phyloP scores from a whole-genome alignment of 805 yeast species.

The Starmerella etchellsii region DNA sequence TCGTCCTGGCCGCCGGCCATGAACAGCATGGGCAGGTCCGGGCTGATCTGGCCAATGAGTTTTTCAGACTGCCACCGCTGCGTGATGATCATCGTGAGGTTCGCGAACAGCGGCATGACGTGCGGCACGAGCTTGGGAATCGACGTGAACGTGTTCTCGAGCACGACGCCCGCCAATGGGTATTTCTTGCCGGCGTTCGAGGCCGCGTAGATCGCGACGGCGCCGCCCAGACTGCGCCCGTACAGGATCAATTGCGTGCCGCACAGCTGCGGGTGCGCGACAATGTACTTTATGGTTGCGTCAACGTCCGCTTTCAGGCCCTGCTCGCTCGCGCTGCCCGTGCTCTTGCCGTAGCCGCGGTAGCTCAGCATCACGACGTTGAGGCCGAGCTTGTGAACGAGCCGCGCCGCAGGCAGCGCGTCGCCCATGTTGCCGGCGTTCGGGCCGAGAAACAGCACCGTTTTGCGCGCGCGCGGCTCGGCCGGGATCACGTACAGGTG shows the following conservation, averaged over 20 bases:
- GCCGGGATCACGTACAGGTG: slow-evolving; percentile 45
- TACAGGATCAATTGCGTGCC: slow-evolving; percentile 50
- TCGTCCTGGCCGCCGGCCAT: slow-evolving; percentile 70
- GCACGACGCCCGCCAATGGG: slow-evolving; percentile 45
- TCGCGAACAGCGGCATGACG: slow-evolving; percentile 27
- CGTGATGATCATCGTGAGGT: slow-evolving; percentile 40
- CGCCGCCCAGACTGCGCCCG: slow-evolving; percentile 92
- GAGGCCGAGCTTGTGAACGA: slow-evolving; percentile 52
- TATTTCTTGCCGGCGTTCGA: slow-evolving; percentile 27
- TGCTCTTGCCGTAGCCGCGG: slow-evolving; percentile 77
- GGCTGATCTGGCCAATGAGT: slow-evolving; percentile 39
- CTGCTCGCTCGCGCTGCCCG: slow-evolving; percentile 60
- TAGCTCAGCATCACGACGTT: slow-evolving; percentile 80
- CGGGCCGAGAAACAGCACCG: slow-evolving; percentile 71
- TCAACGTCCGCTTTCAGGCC: slow-evolving; percentile 80
- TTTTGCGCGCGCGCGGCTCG: slow-evolving; percentile 36
- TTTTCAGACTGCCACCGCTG: slow-evolving; percentile 73
- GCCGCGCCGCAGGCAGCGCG: slow-evolving; percentile 63
- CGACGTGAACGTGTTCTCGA: slow-evolving; percentile 79
- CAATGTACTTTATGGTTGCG: slow-evolving; percentile 49
- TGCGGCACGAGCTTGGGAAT: slow-evolving; percentile 49
- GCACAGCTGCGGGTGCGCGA: slow-evolving; percentile 39
- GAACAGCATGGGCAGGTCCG: slow-evolving; percentile 52
- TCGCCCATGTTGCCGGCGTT: slow-evolving; percentile 96
- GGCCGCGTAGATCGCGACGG: slow-evolving; percentile 65